A percentile compares a stretch with the other conserved stretches of the same genome.
Evolutionary conservation across 148 eudicot species (phyloP).

Genomic region (Nepenthes mirabilis): DNA sequence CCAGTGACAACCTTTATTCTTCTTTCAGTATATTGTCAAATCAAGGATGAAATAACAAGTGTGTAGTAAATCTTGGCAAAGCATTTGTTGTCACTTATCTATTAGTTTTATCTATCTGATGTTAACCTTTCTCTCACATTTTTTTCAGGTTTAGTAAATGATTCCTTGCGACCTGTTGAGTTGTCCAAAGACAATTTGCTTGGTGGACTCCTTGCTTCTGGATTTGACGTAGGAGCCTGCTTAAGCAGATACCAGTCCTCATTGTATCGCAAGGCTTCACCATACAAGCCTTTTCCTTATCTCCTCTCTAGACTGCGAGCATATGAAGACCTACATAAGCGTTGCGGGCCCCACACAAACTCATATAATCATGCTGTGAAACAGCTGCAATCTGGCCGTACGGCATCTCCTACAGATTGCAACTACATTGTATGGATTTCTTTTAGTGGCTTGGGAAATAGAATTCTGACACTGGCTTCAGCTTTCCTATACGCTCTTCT

Average conservation of each 20-base stretch:
- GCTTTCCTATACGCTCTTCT: conserved; percentile 85
- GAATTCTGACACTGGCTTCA: conserved; percentile 67
- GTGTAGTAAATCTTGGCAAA: too few relatives aligned
- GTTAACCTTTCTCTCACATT: too few relatives aligned
- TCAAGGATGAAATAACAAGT: too few relatives aligned
- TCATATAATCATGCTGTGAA: conserved; percentile 48
- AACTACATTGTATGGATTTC: conserved; percentile 86
- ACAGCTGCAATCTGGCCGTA: conserved; percentile 24
- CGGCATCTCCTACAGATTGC: conserved; percentile 37
- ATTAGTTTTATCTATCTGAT: too few relatives aligned
- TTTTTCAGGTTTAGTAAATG: conserved; percentile 16
- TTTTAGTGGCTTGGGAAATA: conserved; percentile 86
- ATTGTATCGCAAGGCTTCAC: conserved; percentile 35
- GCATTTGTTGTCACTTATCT: too few relatives aligned
- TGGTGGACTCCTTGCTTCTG: conserved; percentile 49
- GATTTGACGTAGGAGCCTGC: conserved; percentile 52
- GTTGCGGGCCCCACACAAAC: conserved; percentile 76
- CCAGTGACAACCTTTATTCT: too few relatives aligned
- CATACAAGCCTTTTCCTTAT: conserved; percentile 49
- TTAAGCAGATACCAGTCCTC: conserved; percentile 62
- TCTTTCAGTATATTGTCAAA: too few relatives aligned
- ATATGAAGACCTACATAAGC: conserved; percentile 74
- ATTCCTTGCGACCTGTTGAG: conserved; percentile 6
- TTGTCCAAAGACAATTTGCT: conserved; percentile 28
- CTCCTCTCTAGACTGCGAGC: conserved; percentile 69